These are phyloP conservation scores for Bipolaris zeicola DNA, from an alignment of 2,329 filamentous ascomycete species.

Conservation along the genomic window DNA sequence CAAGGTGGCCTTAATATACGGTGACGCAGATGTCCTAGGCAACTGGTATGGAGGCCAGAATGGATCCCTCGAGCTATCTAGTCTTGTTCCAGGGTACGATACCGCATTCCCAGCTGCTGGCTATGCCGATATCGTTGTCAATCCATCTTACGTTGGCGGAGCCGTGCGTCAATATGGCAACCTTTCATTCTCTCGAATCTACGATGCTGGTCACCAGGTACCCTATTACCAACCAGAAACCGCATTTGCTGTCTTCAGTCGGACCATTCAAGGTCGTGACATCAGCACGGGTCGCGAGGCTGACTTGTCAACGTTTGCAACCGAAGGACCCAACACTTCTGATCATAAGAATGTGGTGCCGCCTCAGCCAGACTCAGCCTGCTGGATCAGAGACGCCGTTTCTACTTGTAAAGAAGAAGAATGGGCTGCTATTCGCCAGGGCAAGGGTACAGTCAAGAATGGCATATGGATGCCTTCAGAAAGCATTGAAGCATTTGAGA, in stretches of 20 bases:
- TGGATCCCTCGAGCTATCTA: conserved; percentile 63
- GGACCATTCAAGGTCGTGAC: conserved; percentile 56
- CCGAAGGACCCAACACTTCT: conserved; percentile 63
- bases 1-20: conserved; percentile 72
- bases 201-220: conserved; percentile 58
- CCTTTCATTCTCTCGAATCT: conserved; percentile 58
- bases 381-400: conserved; percentile 61
- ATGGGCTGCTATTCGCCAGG: conserved; percentile 54
- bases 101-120: conserved; percentile 66
- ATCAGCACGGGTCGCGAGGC: conserved; percentile 57
- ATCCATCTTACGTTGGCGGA: conserved; percentile 70
- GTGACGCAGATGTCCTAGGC: conserved; percentile 62
- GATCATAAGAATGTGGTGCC: conserved; percentile 62
- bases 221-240: conserved; percentile 54
- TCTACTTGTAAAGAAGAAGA: conserved; percentile 61
- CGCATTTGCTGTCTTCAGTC: conserved; percentile 58
- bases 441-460: conserved; percentile 48
- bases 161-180: conserved; percentile 77
- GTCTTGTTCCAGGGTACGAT: conserved; percentile 51
- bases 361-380: conserved; percentile 58
- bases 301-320: conserved; percentile 60
- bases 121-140: conserved; percentile 74
- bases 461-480: conserved; percentile 27
- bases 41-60: conserved; percentile 76
- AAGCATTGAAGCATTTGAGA: not conserved